phyloP scores from a whole-genome alignment of 768 basidiomycete species.

The Collybiopsis confluens region DNA sequence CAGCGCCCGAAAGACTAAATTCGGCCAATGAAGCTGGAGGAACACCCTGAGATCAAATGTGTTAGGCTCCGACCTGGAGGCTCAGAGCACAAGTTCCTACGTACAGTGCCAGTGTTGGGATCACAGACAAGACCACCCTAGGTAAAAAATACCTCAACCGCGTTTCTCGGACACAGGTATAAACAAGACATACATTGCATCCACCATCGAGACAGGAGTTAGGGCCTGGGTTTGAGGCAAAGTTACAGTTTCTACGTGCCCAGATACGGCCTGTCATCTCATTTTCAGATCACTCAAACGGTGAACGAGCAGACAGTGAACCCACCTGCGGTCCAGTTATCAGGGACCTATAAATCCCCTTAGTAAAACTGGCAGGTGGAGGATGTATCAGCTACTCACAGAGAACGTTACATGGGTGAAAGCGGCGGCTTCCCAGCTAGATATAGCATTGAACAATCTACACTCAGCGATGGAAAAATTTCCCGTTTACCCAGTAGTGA shows the following conservation, averaged over 20 bases:
- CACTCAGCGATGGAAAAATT: not conserved
- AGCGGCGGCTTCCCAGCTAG: constrained; percentile 17
- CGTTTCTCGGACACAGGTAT: not conserved
- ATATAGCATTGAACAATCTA: not conserved
- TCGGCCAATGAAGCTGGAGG: constrained; percentile 47
- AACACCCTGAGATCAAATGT: constrained; percentile 30
- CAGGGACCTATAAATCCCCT: too few species aligned
- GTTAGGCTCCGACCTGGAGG: too few species aligned
- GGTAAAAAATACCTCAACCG: too few species aligned
- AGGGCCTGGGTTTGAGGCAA: constrained; percentile 44
- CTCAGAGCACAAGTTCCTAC: constrained; percentile 10
- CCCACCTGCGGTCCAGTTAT: constrained; percentile 48
- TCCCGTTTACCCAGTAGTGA: constrained; percentile 21
- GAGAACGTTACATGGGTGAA: constrained; percentile 27
- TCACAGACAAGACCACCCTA: constrained; percentile 34
- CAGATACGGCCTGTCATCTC: constrained; percentile 22
- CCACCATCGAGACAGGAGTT: constrained; percentile 65
- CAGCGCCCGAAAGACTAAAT: constrained; percentile 30
- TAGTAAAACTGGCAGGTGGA: too few species aligned
- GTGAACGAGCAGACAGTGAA: too few species aligned
- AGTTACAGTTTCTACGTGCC: constrained; percentile 65
- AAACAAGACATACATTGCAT: constrained; percentile 60
- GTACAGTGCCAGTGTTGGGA: constrained; percentile 43
- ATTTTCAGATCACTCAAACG: too few species aligned
- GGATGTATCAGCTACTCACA: too few species aligned